These are phyloP conservation scores for Pezicula radicicola DNA, from an alignment of 2,329 filamentous ascomycete species.

Conservation along the genomic window DNA sequence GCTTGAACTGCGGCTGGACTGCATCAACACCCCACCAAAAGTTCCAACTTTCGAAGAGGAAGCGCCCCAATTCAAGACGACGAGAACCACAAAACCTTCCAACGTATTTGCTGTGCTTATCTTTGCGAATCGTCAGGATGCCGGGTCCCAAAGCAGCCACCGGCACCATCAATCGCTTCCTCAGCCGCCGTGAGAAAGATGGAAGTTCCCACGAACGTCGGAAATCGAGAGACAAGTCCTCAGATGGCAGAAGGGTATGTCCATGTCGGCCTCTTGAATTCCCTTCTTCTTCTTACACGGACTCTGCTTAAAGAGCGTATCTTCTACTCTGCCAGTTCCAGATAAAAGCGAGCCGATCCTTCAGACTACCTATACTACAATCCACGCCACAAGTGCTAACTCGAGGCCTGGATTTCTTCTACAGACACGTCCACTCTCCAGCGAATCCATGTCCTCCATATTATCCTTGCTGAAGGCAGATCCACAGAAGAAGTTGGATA, in stretches of 20 bases:
- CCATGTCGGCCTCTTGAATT: conserved; percentile 5
- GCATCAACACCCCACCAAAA: neutral
- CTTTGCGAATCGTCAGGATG: neutral
- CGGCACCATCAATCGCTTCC: conserved; percentile 57
- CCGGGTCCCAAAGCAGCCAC: conserved; percentile 9
- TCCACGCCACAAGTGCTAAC: conserved; percentile 22
- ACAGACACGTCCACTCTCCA: conserved; percentile 49
- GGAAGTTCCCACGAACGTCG: conserved; percentile 45
- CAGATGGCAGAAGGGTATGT: conserved; percentile 43
- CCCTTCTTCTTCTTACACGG: conserved; percentile 9
- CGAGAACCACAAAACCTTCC: neutral
- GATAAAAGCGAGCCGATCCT: conserved; percentile 13
- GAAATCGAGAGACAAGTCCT: conserved; percentile 50
- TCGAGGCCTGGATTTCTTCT: conserved; percentile 12
- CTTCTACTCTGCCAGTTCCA: conserved; percentile 14
- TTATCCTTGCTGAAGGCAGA: conserved; percentile 64
- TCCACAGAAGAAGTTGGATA: conserved; percentile 50
- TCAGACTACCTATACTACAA: conserved; percentile 11
- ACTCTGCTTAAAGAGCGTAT: conserved; percentile 10
- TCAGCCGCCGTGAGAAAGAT: conserved; percentile 67
- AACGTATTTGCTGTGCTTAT: neutral
- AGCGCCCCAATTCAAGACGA: neutral
- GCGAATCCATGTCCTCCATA: conserved; percentile 59
- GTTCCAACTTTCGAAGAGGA: neutral
- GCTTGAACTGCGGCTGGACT: neutral